Base-by-base conservation (phyloP, 129 eudicot genomes). In the Artemisia tridentata region DNA sequence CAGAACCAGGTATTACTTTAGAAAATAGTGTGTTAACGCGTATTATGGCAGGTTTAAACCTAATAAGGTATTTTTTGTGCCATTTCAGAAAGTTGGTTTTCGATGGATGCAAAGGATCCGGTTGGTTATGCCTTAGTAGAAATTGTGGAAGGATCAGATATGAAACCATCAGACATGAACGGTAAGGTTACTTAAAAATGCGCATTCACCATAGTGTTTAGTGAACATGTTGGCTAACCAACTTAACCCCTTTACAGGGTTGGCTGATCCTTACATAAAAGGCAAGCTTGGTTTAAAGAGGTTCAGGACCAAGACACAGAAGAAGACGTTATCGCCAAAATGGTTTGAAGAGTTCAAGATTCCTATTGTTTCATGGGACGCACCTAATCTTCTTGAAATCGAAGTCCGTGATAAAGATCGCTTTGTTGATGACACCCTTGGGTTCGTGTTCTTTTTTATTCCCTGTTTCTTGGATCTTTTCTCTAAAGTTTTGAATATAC, bases 211-310 rank as follows among this genome's bases (percentile, higher is more conserved):
- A 29, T 29, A 76, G 19, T 16, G 12, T 50, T 21, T 18, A 57
- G 41, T 77, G 50, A 41, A 70, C 52, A 34, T 49, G 43, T n/a
- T 8, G 48, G 59, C 53, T 75, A 78, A 82, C 47, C 4, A 13
- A 38, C 45, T 38, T 38, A 56, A 45, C 2, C 31, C 1, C 14
- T 67, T 63, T 83, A 72, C 93, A 95, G 99, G 99, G 71, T 86
- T 90, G 85, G 87, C 99, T 20, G 99, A 95, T 75, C 99, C 99
- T 14, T 95, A 90, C 77, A 79, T 95, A 65, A 90, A 90, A 76
- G 96, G 96, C 21, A 86, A 79, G 48, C 79, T 95, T 18, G 99
- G 97, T 63, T 80, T 79, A 8, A 86, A 80, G 50, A 78, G 84
- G 77, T 95, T 95, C 71, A 82, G 80, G 73, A 95, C 97, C 52